Base-by-base conservation (phyloP, 805 yeast species). In the Wickerhamomyces tratensis region DNA sequence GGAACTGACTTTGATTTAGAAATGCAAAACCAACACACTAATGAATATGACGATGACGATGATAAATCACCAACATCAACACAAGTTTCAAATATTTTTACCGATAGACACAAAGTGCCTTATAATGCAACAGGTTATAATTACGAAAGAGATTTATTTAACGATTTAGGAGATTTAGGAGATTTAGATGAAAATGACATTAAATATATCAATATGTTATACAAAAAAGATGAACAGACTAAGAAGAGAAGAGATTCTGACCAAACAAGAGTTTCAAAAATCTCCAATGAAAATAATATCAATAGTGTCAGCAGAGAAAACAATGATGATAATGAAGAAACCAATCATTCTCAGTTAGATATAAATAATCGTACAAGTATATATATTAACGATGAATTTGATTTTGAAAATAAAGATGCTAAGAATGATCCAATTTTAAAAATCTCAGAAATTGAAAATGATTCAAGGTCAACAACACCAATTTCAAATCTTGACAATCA, bases 131-230 rank as follows among this genome's bases (percentile, higher is more conserved):
- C 7, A 10, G 15, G 20, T 20, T 39, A 33, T 25, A n/a, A 33
- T 7, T 10, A 13, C 13, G 36, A 39, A 11, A 25, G 10, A 8
- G 41, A 30, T 5, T 41, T 33, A 8, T 36, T 43, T 34, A 38
- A 35, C 39, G 47, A 40, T 10, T 13, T 31, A 12, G n/a, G 13
- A 31, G 41, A 41, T 5, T 34, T 46, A 11, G 47, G 43, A 5
- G 54, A 49, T 7, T 25, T 54, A 13, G 55, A 56, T 35, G 60
- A 53, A 13, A 58, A 56, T 13, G 59, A 56, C 35, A 39, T 53
- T 7, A 42, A 44, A 9, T 50, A 49, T 37, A 46, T 56, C 41
- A 49, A 49, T n/a, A 48, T 48, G 46, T 33, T 56, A 5, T 51
- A 50, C 37, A 47, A 45, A 10, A 39, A 27, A 10, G 30, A 43